Evolutionary conservation across 1,284 basidiomycete species (phyloP).

Genomic region (Psilocybe mexicana): DNA sequence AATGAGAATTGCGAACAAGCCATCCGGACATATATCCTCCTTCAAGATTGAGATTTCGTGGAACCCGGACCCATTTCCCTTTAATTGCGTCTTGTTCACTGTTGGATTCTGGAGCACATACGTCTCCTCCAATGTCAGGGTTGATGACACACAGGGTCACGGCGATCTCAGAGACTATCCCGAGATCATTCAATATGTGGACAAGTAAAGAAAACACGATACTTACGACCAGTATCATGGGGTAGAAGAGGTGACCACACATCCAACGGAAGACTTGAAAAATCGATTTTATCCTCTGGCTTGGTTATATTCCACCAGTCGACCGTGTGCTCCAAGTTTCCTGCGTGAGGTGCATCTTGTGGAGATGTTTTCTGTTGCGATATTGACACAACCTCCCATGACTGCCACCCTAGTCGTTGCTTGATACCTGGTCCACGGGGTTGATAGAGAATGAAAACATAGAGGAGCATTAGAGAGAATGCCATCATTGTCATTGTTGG

Average conservation of each 20-base stretch:
- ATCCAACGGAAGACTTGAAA: slow-evolving; percentile 75
- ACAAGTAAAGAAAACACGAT: background rate
- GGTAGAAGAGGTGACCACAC: slow-evolving; percentile 80
- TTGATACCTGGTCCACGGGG: slow-evolving; percentile 69
- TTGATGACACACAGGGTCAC: slow-evolving; percentile 72
- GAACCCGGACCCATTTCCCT: slow-evolving; percentile 88
- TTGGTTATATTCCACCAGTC: slow-evolving; percentile 74
- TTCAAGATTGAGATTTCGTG: slow-evolving; percentile 73
- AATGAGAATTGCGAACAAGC: slow-evolving; percentile 42
- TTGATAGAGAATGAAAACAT: slow-evolving; percentile 76
- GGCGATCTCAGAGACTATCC: slow-evolving; percentile 76
- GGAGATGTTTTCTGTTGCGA: slow-evolving; percentile 10
- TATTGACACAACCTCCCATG: slow-evolving; percentile 69
- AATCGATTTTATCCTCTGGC: slow-evolving; percentile 45
- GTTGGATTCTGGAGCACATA: slow-evolving; percentile 72
- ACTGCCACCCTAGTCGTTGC: slow-evolving; percentile 86
- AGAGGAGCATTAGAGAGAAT: slow-evolving; percentile 72
- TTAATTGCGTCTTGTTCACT: slow-evolving; percentile 74
- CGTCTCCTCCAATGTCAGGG: slow-evolving; percentile 50
- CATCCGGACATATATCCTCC: slow-evolving; percentile 57
- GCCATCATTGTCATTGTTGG: slow-evolving; percentile 62
- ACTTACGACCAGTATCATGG: slow-evolving; percentile 81
- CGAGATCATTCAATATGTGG: slow-evolving; percentile 10
- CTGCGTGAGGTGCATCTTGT: background rate
- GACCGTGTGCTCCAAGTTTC: slow-evolving; percentile 27